phyloP scores from a whole-genome alignment of 177 flowering plant species.

The Vitis hybrid region DNA sequence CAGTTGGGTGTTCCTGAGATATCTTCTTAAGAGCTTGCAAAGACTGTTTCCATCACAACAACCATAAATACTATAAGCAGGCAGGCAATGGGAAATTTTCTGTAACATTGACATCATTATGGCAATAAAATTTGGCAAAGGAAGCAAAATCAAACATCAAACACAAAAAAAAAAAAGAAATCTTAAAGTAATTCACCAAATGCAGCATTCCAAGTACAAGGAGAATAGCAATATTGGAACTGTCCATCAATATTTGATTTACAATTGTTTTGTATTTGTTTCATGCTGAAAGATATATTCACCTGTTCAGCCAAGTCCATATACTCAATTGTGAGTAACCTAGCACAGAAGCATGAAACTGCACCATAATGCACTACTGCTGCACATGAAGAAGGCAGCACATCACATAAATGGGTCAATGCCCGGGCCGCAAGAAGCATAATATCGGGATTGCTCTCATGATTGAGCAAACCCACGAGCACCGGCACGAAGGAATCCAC shows the following conservation, averaged over 20 bases:
- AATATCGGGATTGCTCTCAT: conserved; percentile 93
- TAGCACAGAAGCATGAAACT: conserved; percentile 81
- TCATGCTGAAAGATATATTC: neutral
- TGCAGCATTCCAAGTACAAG: neutral
- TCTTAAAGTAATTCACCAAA: neutral
- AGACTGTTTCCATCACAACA: conserved; percentile 52
- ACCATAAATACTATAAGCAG: neutral
- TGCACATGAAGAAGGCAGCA: conserved; percentile 93
- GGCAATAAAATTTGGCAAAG: neutral
- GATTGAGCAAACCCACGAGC: conserved; percentile 88
- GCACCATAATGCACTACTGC: conserved; percentile 98
- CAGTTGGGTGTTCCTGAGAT: conserved; percentile 99
- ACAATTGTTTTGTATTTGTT: neutral
- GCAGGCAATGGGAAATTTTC: neutral
- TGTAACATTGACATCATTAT: neutral
- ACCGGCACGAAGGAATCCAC: conserved; percentile 97
- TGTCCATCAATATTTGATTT: neutral
- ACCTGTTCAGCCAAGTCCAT: conserved; percentile 99
- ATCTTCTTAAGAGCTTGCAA: conserved; percentile 98
- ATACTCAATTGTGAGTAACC: conserved; percentile 95
- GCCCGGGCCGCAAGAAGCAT: conserved; percentile 99
- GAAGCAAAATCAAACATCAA: neutral
- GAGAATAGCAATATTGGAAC: neutral
- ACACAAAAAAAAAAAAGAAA: neutral
- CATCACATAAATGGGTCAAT: conserved; percentile 90